Evolutionary conservation across 1,139 yeast species (phyloP).

Genomic region (Yamadazyma blattariae): DNA sequence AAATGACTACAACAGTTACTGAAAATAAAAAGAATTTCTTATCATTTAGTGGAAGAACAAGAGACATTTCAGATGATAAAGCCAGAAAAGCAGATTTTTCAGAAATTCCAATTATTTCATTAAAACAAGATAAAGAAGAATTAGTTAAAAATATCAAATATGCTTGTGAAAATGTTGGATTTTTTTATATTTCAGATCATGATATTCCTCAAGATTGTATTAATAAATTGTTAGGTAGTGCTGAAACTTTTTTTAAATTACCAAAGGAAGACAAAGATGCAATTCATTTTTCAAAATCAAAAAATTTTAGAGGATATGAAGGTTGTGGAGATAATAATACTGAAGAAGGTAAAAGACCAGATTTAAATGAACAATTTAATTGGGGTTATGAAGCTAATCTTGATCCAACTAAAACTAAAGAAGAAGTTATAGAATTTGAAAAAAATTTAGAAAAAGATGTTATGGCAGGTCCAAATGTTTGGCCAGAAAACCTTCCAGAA

Average conservation of each 20-base stretch:
- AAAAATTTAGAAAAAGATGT: conserved; percentile 7
- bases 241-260: conserved; percentile 11
- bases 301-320: conserved; percentile 16
- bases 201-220: conserved; percentile 10
- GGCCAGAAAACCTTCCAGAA: conserved; percentile 13
- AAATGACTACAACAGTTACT: conserved; percentile 3
- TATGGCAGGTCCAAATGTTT: conserved; percentile 14
- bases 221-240: conserved; percentile 7
- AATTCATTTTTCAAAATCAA: conserved; percentile 14
- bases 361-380: conserved; percentile 15
- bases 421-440: conserved; percentile 10
- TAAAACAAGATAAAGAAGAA: conserved; percentile 5
- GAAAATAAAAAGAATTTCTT: conserved; percentile 7
- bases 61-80: conserved; percentile 8
- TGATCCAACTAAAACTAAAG: conserved; percentile 12
- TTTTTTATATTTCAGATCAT: conserved; percentile 14
- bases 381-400: conserved; percentile 16
- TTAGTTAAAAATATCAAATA: conserved; percentile 10
- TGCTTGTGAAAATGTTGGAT: conserved; percentile 15
- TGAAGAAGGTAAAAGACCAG: conserved; percentile 13
- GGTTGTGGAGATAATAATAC: conserved; percentile 15
- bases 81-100: conserved; percentile 14
- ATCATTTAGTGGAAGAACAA: conserved; percentile 11
- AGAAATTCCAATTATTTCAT: conserved; percentile 14
- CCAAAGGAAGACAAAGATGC: conserved; percentile 11